Base-by-base conservation (phyloP, 495 filamentous ascomycete genomes). In the Neurospora sp. region DNA sequence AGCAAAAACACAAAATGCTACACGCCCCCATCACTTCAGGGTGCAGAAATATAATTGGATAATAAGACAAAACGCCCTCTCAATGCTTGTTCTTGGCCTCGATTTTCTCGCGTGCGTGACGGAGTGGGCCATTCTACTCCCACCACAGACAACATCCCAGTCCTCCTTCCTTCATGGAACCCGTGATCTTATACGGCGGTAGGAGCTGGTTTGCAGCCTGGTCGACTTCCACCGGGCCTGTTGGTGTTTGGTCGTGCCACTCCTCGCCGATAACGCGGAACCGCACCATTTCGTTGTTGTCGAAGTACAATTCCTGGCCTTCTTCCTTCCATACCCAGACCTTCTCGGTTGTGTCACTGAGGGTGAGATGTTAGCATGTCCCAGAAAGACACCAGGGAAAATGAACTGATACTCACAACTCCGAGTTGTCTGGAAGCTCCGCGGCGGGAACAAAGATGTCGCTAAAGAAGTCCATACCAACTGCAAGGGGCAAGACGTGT, bases 181-280 rank as follows among this genome's bases (percentile, higher is more conserved):
- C 92, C 35, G 85, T 87, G 74, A 94, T 88, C 27, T 85, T 86
- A 82, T 92, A 94, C 10, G 92, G 89, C 35, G 90, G 70, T 73
- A 84, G 27, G n/a, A 72, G 48, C 59, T 71, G 68, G 9, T 31
- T 75, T n/a, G 71, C 71, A 12, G 73, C 39, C 68, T 73, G 80
- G 59, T 84, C 87, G 42, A 84, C 79, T 22, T 88, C 83, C 70
- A 87, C 84, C 12, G 90, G 90, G 40, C 86, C 88, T 69, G 87
- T 87, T 4, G 95, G 95, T 8, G 90, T 89, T 80, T 96, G 91
- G 77, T 98, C 94, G 48, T 92, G 86, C 91, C 95, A 99, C 69
- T 90, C 84, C 84, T 99, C 96, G 37, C 88, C 84, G 71, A 94
- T 88, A 20, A 98, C 89, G 31, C 91, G 87, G 77, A 98, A 92